A percentile compares a stretch with the other conserved stretches of the same genome.
phyloP scores from a whole-genome alignment of 805 yeast species.

The Myxozyma nipponensis region DNA sequence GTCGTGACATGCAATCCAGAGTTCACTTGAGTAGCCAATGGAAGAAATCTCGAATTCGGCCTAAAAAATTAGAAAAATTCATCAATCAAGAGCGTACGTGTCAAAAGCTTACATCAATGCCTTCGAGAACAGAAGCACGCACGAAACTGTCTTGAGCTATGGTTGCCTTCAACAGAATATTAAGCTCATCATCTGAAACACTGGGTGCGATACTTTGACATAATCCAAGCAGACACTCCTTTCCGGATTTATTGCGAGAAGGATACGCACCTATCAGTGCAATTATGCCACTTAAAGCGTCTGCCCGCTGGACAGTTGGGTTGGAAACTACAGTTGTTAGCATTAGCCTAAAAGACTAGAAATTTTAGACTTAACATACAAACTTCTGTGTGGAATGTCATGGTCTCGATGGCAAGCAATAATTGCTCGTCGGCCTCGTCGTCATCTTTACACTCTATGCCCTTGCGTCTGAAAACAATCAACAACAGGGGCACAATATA shows the following conservation, averaged over 20 bases:
- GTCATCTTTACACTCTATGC: slow-evolving; percentile 43
- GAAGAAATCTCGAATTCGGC: slow-evolving; percentile 59
- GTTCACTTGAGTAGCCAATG: slow-evolving; percentile 54
- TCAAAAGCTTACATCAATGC: slow-evolving; percentile 20
- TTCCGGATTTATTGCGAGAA: slow-evolving; percentile 72
- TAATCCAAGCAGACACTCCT: slow-evolving; percentile 74
- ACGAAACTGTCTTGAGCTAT: slow-evolving; percentile 66
- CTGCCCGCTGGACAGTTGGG: slow-evolving; percentile 62
- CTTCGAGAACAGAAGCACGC: slow-evolving; percentile 74
- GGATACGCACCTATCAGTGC: slow-evolving; percentile 63
- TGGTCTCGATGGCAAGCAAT: slow-evolving; percentile 44
- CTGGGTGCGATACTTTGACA: slow-evolving; percentile 72
- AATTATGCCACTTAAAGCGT: slow-evolving; percentile 58
- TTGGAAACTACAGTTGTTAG: slow-evolving; percentile 40
- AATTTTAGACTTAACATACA: slow-evolving; percentile 40
- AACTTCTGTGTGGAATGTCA: slow-evolving; percentile 47
- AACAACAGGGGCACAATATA: slow-evolving; percentile 73
- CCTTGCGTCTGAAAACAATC: slow-evolving; percentile 64
- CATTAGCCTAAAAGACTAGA: neutral
- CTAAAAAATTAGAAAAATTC: slow-evolving; percentile 5
- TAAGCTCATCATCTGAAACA: slow-evolving; percentile 54
- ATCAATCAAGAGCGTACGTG: neutral
- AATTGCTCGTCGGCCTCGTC: slow-evolving; percentile 91
- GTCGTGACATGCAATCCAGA: slow-evolving; percentile 77
- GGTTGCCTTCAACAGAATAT: slow-evolving; percentile 52